Base-by-base conservation (phyloP, 345 rosid species). In the Syzygium jambos region DNA sequence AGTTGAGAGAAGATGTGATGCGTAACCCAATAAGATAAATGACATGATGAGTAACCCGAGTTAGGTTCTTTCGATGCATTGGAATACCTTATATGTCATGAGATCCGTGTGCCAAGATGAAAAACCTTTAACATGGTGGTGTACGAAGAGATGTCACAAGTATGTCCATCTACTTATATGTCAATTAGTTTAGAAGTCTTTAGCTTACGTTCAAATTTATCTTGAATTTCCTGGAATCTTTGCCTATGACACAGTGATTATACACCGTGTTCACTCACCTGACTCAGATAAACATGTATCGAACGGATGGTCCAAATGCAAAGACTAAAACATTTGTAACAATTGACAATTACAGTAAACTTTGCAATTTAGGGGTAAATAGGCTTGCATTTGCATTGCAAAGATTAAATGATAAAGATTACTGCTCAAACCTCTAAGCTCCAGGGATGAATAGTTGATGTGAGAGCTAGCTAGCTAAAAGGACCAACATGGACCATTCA, bases 61-160 rank as follows among this genome's bases (percentile, higher is more conserved):
- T 29, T 34, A 38, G 49, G 14, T 1, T 34, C 25, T 73, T 38
- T 19, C 0, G 0, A 73, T 34, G 21, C 4, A 0, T 19, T 17
- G 4, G 49, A 73, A 73, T 73, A 19, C 10, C 80, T 38, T 38
- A 0, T 5, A 38, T 38, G 27, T 73, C 49, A 73, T 34, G 80
- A 19, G 49, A 19, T 73, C 7, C 0, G 1, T 38, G 1, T 19
- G 80, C 0, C n/a, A 12, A 61, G 34, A 61, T 61, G 73, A 19
- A 61, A 61, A 61, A n/a, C 0, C 1, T n/a, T 61, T 61, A 61
- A n/a, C 17, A 5, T 0, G 0, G 25, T 0, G 0, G 17, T 61
- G 68, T 11, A 11, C 68, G n/a, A 6, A 61, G 29, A 4, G 0
- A 0, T 61, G 34, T 12, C 9, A 13, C 9, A n/a, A 11, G 11